Evolutionary conservation across 23 red algal genomes (phyloP), one percentile per base, ranked within the genome.

Genomic region (Porphyridium purpureum): DNA sequence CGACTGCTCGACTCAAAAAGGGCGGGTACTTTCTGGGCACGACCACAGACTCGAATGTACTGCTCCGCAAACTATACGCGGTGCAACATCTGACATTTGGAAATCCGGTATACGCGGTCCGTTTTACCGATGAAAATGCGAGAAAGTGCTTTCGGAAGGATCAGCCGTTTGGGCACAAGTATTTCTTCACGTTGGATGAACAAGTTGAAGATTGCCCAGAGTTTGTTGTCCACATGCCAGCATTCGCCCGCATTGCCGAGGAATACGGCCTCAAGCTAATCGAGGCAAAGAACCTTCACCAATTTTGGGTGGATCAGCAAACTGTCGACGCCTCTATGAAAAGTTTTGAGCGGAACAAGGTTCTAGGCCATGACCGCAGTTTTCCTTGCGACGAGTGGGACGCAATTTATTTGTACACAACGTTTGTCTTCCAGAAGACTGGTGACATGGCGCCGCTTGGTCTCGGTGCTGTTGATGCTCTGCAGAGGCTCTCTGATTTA

Each of bases 11-110:
- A 8, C 67, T 94, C 5, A 67, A 73, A 35, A 62, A 76, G 30
- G 88, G 88, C 52, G 88, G 88, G 19, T 94, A 84, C 55, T 94
- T 94, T 41, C 80, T 94, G 50, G 88, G 88, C 24, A 94, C 88
- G 2, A 94, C 80, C 4, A 57, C 74, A 6, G 88, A 94, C 59
- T 23, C 88, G 9, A 94, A 94, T 35, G 88, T 94, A 7, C 32
- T 94, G 28, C 52, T 94, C 21, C 64, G 77, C 2, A 94, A 94
- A 44, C 29, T 94, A 22, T 78, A 78, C 11, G 70, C 88, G 5
- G 65, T 67, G 15, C 14, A 35, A 21, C 70, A 69, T 1, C 33
- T 72, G 29, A 58, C 33, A 5, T 62, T 94, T 57, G 67, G 55
- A 5, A 80, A 77, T 49, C 24, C 1, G 0, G 65, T 94, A 3